Percentiles rank a stretch among this genome's conserved stretches.
phyloP scores from a whole-genome alignment of 177 flowering plant genomes.

The Vitis hybrid region DNA sequence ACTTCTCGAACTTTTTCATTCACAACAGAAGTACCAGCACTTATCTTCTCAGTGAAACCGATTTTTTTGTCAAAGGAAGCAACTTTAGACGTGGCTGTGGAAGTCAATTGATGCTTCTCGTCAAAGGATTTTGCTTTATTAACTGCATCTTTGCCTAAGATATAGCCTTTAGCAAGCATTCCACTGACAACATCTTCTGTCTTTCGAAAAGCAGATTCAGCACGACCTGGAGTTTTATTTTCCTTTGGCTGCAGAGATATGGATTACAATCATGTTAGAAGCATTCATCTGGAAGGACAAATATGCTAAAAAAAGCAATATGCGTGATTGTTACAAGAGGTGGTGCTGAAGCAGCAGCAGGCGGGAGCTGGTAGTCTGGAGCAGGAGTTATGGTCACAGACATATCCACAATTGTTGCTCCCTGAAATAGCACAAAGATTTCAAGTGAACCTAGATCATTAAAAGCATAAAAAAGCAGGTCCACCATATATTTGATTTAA shows the following conservation, averaged over 20 bases:
- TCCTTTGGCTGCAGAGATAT: slow-evolving; percentile 27
- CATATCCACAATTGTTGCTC: slow-evolving; percentile 88
- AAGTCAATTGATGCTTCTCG: slow-evolving; percentile 80
- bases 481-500: background rate
- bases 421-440: slow-evolving; percentile 41
- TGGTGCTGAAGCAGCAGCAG: slow-evolving; percentile 43
- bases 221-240: slow-evolving; percentile 37
- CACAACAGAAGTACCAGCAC: slow-evolving; percentile 68
- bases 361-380: slow-evolving; percentile 76
- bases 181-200: slow-evolving; percentile 93
- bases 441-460: background rate
- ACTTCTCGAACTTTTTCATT: slow-evolving; percentile 81
- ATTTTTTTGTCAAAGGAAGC: slow-evolving; percentile 76
- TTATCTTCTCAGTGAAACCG: slow-evolving; percentile 80
- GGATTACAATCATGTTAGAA: background rate
- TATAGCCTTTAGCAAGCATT: slow-evolving; percentile 92
- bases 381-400: slow-evolving; percentile 59
- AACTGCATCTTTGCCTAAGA: slow-evolving; percentile 87
- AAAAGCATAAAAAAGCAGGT: background rate
- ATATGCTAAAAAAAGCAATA: background rate
- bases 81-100: slow-evolving; percentile 86
- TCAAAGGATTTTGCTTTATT: slow-evolving; percentile 78
- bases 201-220: slow-evolving; percentile 70
- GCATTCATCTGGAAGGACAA: background rate
- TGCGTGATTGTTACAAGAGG: slow-evolving; percentile 38